Evolutionary conservation across 2,329 filamentous ascomycete species (phyloP).

Genomic region (Talaromyces sp.): DNA sequence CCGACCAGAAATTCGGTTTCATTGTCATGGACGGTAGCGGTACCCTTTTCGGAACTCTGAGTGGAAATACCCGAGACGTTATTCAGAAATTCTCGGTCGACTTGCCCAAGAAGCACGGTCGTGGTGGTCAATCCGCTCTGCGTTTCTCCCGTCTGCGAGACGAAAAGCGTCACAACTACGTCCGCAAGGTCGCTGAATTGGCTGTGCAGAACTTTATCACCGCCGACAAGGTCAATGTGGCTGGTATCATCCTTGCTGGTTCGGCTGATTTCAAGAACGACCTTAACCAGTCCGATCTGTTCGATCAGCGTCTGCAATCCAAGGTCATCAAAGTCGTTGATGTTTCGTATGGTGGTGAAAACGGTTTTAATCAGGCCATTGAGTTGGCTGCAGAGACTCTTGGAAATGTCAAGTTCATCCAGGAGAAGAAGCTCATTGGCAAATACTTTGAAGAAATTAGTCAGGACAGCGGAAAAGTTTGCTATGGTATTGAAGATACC

Average conservation of each 20-base stretch:
- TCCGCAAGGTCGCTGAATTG: constrained; percentile 95
- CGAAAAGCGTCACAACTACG: constrained; percentile 99
- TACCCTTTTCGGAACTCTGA: constrained; percentile 91
- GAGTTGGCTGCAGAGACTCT: constrained; percentile 92
- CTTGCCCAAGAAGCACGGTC: constrained; percentile 98
- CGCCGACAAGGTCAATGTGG: constrained; percentile 96
- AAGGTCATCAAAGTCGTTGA: constrained; percentile 99
- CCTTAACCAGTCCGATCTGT: constrained; percentile 94
- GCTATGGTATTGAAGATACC: constrained; percentile 97
- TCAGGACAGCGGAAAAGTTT: constrained; percentile 93
- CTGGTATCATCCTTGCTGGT: constrained; percentile 89
- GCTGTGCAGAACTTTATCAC: constrained; percentile 99
- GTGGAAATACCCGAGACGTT: constrained; percentile 93
- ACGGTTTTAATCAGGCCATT: constrained; percentile 99
- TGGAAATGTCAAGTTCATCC: constrained; percentile 99
- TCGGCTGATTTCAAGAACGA: constrained; percentile 99
- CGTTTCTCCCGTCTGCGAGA: constrained; percentile 99
- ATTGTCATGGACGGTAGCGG: constrained; percentile 99
- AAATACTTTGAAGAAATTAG: constrained; percentile 99
- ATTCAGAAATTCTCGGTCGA: constrained; percentile 98
- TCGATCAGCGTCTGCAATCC: constrained; percentile 81
- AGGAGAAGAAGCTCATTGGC: constrained; percentile 99
- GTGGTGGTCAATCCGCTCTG: constrained; percentile 98
- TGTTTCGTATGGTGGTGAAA: constrained; percentile 97
- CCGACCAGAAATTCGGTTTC: constrained; percentile 98